Base-by-base conservation (phyloP, 257 asterid species). In the Oldenlandia corymbosa region DNA sequence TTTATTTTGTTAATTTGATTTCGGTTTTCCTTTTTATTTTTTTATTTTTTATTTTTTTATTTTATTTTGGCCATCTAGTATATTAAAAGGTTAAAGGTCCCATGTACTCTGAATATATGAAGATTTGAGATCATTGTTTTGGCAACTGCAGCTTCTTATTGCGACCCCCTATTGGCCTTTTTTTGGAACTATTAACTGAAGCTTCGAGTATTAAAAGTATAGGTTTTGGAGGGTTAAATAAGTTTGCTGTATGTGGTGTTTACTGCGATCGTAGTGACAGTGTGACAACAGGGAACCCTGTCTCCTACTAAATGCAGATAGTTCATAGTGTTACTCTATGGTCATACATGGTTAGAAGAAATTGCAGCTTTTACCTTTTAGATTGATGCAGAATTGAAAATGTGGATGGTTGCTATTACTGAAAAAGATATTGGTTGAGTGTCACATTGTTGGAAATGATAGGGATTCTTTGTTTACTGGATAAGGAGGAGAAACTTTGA, bases 381-480 rank as follows among this genome's bases (percentile, higher is more conserved):
- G 37, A 8, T 43, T 61, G 65, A 60, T 21, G 65, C 26, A 42
- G 65, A 24, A 60, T 16, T 11, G 41, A 60, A 17, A 18, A 7
- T n/a, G 12, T 18, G 26, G 14, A 26, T 60, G 54, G 32, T 28
- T 18, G 13, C 16, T 45, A 16, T 28, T 43, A 27, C 0, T 17
- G 18, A 16, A 60, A 6, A 27, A 27, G 50, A 56, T 30, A 12
- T 14, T 1, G 1, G 9, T 32, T 28, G 41, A 45, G 21, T 54
- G 12, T 42, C 14, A 26, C 43, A 10, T 42, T 60, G 39, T 31
- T 20, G 48, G 32, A 21, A 34, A 21, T 36, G 21, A 43, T 37
- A 3, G 54, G 26, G 41, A 27, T 5, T 17, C 45, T 61, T 43
- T 2, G 37, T 10, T 0, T 31, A 26, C 20, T 26, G 10, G 52